These are phyloP conservation scores for Xylariaceae sp. DNA, from an alignment of 2,329 filamentous ascomycete genomes.

Conservation along the genomic window DNA sequence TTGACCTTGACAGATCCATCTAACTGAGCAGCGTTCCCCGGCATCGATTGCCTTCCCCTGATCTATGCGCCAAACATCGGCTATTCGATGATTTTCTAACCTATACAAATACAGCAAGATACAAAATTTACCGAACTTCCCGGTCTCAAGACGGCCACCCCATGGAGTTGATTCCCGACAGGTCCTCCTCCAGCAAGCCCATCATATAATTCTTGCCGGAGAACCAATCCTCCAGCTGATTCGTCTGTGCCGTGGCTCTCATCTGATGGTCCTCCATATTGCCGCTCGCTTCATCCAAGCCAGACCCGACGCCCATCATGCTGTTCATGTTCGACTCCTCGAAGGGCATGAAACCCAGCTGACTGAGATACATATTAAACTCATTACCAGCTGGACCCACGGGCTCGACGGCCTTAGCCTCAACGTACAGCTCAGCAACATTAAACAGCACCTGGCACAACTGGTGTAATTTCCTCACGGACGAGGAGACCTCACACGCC, in stretches of 20 bases:
- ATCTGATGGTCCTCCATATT: constrained; percentile 10
- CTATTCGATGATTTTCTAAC: not conserved
- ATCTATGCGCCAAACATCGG: not conserved
- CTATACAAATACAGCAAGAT: constrained; percentile 2
- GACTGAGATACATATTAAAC: constrained; percentile 33
- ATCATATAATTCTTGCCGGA: constrained; percentile 33
- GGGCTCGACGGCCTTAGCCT: constrained; percentile 42
- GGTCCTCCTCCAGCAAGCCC: constrained; percentile 32
- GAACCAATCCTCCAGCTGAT: constrained; percentile 34
- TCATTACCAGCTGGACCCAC: constrained; percentile 28
- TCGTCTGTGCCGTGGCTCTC: constrained; percentile 25
- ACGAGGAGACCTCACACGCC: constrained; percentile 41
- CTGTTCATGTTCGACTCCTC: constrained; percentile 4
- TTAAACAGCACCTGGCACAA: constrained; percentile 55
- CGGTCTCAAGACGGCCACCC: constrained; percentile 20
- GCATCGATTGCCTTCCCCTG: not conserved
- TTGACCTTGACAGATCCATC: not conserved
- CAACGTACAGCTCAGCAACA: constrained; percentile 54
- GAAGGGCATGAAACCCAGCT: constrained; percentile 33
- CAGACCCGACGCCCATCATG: constrained; percentile 7
- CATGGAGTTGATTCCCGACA: constrained; percentile 30
- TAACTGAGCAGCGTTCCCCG: constrained; percentile 10
- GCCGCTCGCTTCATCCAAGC: constrained; percentile 4
- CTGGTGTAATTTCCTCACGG: constrained; percentile 50
- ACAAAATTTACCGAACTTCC: not conserved